Conservation (phyloP, 192 early-diverging fungal species). For the Coemansia sp. region DNA sequence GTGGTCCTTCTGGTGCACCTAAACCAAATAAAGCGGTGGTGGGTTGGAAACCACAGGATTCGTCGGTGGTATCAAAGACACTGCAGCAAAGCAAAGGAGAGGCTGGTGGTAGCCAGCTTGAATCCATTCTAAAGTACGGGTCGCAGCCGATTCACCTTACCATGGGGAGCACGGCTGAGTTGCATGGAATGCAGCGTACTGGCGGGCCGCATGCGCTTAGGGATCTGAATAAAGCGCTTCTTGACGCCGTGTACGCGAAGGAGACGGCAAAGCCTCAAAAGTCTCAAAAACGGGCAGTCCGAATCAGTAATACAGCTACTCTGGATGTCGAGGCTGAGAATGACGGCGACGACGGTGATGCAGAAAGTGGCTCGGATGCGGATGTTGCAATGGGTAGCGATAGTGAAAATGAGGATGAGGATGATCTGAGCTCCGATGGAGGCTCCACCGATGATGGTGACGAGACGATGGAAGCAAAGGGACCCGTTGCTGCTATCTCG, state of each 20-base stretch:
- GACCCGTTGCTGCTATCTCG: background rate
- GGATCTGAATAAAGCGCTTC: constrained; percentile 36
- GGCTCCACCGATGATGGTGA: too few species aligned
- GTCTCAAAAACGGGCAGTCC: background rate
- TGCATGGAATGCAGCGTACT: constrained; percentile 8
- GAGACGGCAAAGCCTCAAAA: constrained; percentile 8
- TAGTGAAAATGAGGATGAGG: background rate
- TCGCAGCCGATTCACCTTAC: constrained; percentile 39
- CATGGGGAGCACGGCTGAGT: background rate
- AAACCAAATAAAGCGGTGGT: background rate
- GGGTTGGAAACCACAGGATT: background rate
- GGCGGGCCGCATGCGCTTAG: constrained; percentile 28
- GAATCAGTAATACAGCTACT: background rate
- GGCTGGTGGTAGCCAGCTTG: constrained; percentile 5
- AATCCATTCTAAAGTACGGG: constrained; percentile 29
- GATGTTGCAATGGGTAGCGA: background rate
- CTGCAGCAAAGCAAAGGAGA: background rate
- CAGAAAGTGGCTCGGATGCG: background rate
- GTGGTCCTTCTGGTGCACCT: background rate
- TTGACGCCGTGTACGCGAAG: constrained; percentile 29
- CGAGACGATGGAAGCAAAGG: background rate
- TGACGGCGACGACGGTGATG: too few species aligned
- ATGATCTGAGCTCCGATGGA: too few species aligned
- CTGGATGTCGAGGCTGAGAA: background rate
- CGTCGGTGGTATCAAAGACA: background rate